Evolutionary conservation across 108 stramenopile genomes (phyloP).

Genomic region (Nannochloropsis gaditana): DNA sequence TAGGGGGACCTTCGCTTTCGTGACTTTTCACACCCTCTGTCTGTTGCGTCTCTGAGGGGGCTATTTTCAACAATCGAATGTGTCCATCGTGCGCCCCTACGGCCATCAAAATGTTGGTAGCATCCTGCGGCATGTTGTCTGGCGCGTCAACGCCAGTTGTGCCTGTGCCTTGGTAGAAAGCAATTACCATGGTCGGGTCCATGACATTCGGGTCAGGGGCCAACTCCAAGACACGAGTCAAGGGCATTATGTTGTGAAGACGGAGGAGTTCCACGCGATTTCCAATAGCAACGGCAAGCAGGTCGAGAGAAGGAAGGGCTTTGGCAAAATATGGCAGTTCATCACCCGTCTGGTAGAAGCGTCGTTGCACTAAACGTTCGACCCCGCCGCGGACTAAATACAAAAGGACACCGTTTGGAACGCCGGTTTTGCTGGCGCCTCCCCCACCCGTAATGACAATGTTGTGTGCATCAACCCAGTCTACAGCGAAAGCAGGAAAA

Average conservation of each 20-base stretch:
- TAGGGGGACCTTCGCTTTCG: neutral
- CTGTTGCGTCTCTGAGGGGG: too few species aligned
- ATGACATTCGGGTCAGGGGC: neutral
- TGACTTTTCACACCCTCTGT: too few species aligned
- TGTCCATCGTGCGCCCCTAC: neutral
- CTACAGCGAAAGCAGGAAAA: neutral
- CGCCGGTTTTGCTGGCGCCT: neutral
- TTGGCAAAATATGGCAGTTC: conserved; percentile 6
- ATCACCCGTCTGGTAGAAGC: neutral
- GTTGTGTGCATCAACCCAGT: conserved; percentile 11
- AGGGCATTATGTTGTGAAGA: neutral
- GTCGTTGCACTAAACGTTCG: neutral
- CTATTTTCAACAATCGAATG: neutral
- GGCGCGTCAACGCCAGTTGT: neutral
- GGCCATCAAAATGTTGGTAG: neutral
- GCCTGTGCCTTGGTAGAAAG: conserved; percentile 1
- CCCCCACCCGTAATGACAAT: neutral
- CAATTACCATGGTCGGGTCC: conserved; percentile 5
- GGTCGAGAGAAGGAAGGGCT: conserved; percentile 2
- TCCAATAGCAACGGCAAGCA: conserved; percentile 4
- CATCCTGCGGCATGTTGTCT: neutral
- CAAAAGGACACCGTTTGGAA: neutral
- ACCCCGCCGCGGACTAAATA: conserved; percentile 5
- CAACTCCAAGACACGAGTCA: neutral
- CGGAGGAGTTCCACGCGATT: neutral